These are phyloP conservation scores for Digitaria exilis DNA, from an alignment of 202 grass and related monocot genomes.

Conservation along the genomic window DNA sequence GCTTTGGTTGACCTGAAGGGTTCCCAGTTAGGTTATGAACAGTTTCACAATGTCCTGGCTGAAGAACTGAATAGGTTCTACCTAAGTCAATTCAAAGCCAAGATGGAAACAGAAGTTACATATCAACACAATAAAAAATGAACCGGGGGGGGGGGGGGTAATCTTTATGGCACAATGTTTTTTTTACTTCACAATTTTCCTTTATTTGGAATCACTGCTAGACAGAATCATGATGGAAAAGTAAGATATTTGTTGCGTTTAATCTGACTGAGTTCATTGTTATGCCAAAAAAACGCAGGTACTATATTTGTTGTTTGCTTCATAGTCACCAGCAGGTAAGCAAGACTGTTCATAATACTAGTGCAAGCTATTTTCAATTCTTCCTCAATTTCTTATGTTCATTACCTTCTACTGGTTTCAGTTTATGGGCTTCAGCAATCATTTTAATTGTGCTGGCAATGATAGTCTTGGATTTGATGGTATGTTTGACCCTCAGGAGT, in stretches of 20 bases:
- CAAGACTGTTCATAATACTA: constrained; percentile 23
- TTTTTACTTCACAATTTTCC: not conserved
- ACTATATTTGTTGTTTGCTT: constrained; percentile 89
- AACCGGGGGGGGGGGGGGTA: too few species aligned
- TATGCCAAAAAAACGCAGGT: constrained; percentile 61
- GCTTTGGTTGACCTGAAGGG: not conserved
- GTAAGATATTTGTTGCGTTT: constrained; percentile 30
- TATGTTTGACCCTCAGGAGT: constrained; percentile 46
- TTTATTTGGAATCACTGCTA: not conserved
- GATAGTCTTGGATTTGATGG: constrained; percentile 93
- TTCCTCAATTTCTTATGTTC: constrained; percentile 13
- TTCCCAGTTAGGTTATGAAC: not conserved
- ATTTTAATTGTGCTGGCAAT: constrained; percentile 75
- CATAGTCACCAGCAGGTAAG: constrained; percentile 79
- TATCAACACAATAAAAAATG: not conserved
- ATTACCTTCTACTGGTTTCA: constrained; percentile 52
- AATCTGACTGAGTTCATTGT: constrained; percentile 39
- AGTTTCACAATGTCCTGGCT: not conserved
- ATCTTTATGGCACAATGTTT: not conserved
- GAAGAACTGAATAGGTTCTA: too few species aligned
- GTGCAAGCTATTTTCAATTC: constrained; percentile 24
- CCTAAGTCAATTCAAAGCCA: too few species aligned
- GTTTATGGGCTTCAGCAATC: constrained; percentile 88
- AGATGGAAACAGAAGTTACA: constrained; percentile 11
- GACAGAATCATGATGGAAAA: constrained; percentile 15